phyloP scores from a whole-genome alignment of 352 stramenopile species.

The Phytophthora sp. region DNA sequence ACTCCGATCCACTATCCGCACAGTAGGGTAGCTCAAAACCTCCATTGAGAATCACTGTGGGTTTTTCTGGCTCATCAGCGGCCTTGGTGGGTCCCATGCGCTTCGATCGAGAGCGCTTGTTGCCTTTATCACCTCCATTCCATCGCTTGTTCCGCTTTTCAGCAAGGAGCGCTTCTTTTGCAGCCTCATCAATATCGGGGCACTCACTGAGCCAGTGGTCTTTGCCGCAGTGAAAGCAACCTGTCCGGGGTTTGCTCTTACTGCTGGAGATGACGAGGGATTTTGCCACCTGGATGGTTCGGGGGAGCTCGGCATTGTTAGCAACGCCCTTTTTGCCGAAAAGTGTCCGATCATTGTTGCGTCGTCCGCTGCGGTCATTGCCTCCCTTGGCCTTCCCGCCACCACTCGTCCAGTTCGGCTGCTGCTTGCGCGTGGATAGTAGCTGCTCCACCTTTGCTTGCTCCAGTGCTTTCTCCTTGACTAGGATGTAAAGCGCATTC shows the following conservation, averaged over 20 bases:
- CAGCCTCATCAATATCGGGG: not conserved
- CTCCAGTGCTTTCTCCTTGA: slow-evolving; percentile 23
- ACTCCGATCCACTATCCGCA: slow-evolving; percentile 22
- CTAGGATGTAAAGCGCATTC: slow-evolving; percentile 6
- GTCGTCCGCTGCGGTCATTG: not conserved
- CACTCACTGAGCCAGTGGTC: slow-evolving; percentile 19
- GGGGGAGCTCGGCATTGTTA: not conserved
- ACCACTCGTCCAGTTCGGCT: not conserved
- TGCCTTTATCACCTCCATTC: not conserved
- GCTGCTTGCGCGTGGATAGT: not conserved
- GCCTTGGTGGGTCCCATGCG: not conserved
- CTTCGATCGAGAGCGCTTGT: slow-evolving; percentile 2
- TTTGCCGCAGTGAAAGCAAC: slow-evolving; percentile 19
- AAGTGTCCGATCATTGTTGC: not conserved
- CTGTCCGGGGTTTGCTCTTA: slow-evolving; percentile 5
- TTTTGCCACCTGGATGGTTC: not conserved
- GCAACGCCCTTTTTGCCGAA: not conserved
- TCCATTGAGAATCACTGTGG: slow-evolving; percentile 4
- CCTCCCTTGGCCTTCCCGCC: not conserved
- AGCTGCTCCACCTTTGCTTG: slow-evolving; percentile 14
- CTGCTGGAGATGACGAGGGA: not conserved
- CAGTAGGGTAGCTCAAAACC: not conserved
- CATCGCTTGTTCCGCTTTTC: not conserved
- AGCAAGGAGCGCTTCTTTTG: slow-evolving; percentile 4
- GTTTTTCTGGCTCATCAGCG: not conserved